Percentiles rank a stretch among this genome's conserved stretches.
Conservation (phyloP, 192 early-diverging fungal genomes). For the Backusella parvicylindrica region DNA sequence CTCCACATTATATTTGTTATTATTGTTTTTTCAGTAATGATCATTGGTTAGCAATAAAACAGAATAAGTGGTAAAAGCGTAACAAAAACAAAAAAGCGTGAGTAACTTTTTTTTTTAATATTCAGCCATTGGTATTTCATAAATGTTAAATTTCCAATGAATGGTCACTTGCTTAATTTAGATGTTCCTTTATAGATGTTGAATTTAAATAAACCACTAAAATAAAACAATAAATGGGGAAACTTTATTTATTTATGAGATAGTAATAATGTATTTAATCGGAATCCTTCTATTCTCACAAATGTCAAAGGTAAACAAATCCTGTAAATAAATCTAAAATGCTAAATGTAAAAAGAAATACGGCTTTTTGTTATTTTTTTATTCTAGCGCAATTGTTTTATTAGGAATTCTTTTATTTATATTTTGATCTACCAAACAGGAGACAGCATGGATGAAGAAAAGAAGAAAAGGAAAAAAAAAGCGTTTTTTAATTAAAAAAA, state of each 20-base stretch:
- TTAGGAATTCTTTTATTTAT: neutral
- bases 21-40: neutral
- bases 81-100: neutral
- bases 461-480: neutral
- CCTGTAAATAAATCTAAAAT: neutral
- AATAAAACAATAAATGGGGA: neutral
- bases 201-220: conserved; percentile 1
- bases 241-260: neutral
- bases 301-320: neutral
- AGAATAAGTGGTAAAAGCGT: neutral
- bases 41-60: neutral
- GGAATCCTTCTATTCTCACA: neutral
- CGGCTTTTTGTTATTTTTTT: neutral
- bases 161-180: conserved; percentile 1
- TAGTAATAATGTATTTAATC: neutral
- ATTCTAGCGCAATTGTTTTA: neutral
- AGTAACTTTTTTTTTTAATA: conserved; percentile 1
- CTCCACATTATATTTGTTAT: neutral
- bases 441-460: neutral
- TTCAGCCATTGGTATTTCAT: neutral
- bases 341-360: neutral
- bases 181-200: neutral
- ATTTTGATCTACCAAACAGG: neutral
- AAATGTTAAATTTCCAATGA: neutral
- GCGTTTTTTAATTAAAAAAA: neutral